Base-by-base conservation (phyloP, 129 eudicot species). In the Artemisia annua region DNA sequence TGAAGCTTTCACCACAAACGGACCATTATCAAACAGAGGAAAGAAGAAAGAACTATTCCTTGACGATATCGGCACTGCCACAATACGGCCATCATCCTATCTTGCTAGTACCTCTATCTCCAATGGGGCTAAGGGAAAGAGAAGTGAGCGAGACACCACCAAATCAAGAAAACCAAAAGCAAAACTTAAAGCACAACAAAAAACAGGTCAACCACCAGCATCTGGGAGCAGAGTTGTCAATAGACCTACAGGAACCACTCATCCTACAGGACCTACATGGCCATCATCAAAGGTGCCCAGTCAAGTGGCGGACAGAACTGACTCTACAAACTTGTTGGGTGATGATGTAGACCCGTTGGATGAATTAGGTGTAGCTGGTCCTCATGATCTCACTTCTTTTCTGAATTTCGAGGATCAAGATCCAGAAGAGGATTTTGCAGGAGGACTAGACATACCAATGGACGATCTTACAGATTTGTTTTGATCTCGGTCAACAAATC, bases 361-460 rank as follows among this genome's bases (percentile, higher is more conserved):
- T 22, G 97, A 78, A 13, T 79, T 91, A 76, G 90, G 82, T 13
- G 89, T 77, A 1, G 85, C 70, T 10, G 84, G 75, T 11, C 77
- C 77, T 52, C 87, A 81, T 66, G 97, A 91, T 79, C 64, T 91
- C 28, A 70, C 28, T 75, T 77, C 85, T 81, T 88, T 89, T 79
- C 76, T 91, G 43, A 86, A 79, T 65, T 86, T 91, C 66, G 96
- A 88, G 3, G 90, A 78, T 4, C 90, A 83, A 48, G 87, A 82
- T 54, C 16, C 79, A 24, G 86, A 84, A 26, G 88, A 80, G 67
- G 81, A 88, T 77, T 89, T 82, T 81, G 61, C 87, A 12, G 76
- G 58, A 62, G 97, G 96, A 28, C 89, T 88, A 35, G 90, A 76
- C 19, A 85, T 91, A 82, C 97, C 97, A 0, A 88, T 88, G 96